Conservation (phyloP, 768 basidiomycete genomes). For the Suillus bovinus region DNA sequence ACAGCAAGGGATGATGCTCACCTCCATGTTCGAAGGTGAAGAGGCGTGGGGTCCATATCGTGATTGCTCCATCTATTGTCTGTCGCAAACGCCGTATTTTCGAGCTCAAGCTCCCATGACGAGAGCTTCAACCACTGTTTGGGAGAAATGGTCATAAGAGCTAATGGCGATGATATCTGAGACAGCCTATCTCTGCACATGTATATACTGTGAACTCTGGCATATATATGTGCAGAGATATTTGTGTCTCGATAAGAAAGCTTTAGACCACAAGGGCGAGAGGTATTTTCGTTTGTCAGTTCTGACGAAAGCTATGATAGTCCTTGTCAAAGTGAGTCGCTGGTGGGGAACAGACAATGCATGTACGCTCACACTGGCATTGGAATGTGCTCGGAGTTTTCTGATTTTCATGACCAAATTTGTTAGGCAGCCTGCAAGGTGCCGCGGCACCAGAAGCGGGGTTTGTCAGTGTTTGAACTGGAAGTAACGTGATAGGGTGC, state of each 20-base stretch:
- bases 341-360: neutral
- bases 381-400: neutral
- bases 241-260: slow-evolving; percentile 1
- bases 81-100: slow-evolving; percentile 57
- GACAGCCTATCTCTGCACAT: neutral
- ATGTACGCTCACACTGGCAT: neutral
- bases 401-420: neutral
- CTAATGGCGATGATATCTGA: neutral
- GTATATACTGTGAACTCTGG: neutral
- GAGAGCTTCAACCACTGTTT: slow-evolving; percentile 32
- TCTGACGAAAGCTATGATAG: neutral
- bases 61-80: slow-evolving; percentile 65
- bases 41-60: slow-evolving; percentile 78
- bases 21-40: slow-evolving; percentile 60
- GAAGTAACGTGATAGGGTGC: neutral
- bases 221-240: neutral
- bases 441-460: neutral
- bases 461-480: neutral
- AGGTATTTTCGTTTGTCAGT: neutral
- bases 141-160: neutral
- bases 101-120: slow-evolving; percentile 50
- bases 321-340: neutral
- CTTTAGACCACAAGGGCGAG: neutral
- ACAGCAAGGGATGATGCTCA: slow-evolving; percentile 11
- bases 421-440: no score